phyloP scores from a whole-genome alignment of 371 early-diverging fungal genomes.

The Conidiobolus coronatus region DNA sequence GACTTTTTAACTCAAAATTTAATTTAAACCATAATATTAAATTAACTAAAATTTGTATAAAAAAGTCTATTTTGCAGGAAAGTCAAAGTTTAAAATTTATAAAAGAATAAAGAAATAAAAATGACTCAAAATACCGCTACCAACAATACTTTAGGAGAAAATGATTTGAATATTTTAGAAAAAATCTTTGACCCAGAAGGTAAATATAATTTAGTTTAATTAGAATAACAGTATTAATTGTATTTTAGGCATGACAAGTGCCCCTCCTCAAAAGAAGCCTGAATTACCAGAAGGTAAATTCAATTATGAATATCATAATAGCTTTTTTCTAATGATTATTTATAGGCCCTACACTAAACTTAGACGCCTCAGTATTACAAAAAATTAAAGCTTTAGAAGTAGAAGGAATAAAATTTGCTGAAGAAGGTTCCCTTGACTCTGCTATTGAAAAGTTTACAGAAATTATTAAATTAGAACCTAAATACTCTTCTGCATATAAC shows the following conservation, averaged over 20 bases:
- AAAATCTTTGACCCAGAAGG: not conserved
- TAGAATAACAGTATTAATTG: not conserved
- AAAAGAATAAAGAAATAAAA: too few relatives aligned
- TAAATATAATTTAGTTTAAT: too few relatives aligned
- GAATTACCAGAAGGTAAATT: too few relatives aligned
- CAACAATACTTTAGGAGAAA: not conserved
- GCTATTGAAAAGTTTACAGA: conserved; percentile 13
- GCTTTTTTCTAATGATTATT: too few relatives aligned
- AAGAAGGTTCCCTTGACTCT: conserved; percentile 7
- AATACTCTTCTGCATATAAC: conserved; percentile 63
- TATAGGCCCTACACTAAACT: not conserved
- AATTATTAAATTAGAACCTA: conserved; percentile 26
- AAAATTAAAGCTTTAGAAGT: conserved; percentile 10
- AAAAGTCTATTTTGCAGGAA: too few relatives aligned
- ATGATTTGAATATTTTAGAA: not conserved
- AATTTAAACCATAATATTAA: too few relatives aligned
- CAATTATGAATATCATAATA: too few relatives aligned
- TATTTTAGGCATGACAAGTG: not conserved
- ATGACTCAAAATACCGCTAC: not conserved
- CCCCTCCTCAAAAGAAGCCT: too few relatives aligned
- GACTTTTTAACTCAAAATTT: too few relatives aligned
- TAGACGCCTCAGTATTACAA: conserved; percentile 8
- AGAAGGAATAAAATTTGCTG: conserved; percentile 12
- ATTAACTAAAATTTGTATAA: too few relatives aligned
- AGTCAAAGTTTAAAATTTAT: too few relatives aligned